These are phyloP conservation scores for Apiotrichum akiyoshidainum DNA, from an alignment of 1,284 basidiomycete species.

Conservation along the genomic window DNA sequence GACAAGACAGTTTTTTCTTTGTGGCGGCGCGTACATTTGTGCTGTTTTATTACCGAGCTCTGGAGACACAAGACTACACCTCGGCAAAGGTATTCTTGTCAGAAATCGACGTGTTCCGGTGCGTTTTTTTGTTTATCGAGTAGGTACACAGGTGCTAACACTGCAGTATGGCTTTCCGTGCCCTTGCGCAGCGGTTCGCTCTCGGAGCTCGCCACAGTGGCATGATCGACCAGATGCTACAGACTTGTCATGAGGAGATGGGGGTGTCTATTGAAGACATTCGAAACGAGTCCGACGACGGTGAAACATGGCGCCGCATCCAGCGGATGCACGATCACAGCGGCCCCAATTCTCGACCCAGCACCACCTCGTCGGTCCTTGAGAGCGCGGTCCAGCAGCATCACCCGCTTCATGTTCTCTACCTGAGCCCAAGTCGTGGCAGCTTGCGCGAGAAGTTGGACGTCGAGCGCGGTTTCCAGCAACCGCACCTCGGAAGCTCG, in stretches of 20 bases:
- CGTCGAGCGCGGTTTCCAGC: background rate
- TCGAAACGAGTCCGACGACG: background rate
- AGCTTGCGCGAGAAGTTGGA: background rate
- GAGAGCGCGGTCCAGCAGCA: background rate
- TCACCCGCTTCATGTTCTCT: background rate
- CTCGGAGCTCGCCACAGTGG: conserved; percentile 29
- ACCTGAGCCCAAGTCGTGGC: background rate
- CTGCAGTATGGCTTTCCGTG: conserved; percentile 23
- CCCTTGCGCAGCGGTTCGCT: conserved; percentile 24
- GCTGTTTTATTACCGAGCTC: conserved; percentile 34
- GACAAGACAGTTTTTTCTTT: conserved; percentile 28
- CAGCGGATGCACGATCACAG: too few relatives aligned
- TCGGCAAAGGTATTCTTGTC: conserved; percentile 23
- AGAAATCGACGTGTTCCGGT: conserved; percentile 44
- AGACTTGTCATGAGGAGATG: conserved; percentile 3
- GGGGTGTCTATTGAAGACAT: background rate
- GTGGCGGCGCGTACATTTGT: conserved; percentile 34
- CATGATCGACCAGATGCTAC: conserved; percentile 30
- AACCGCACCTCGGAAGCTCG: background rate
- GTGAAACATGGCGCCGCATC: too few relatives aligned
- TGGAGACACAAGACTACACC: conserved; percentile 24
- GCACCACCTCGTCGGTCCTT: background rate
- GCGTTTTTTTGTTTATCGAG: background rate
- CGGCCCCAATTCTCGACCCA: background rate
- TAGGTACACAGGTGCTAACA: too few relatives aligned